Evolutionary conservation across 2,329 filamentous ascomycete species (phyloP).

Genomic region (Alternaria arbusti): DNA sequence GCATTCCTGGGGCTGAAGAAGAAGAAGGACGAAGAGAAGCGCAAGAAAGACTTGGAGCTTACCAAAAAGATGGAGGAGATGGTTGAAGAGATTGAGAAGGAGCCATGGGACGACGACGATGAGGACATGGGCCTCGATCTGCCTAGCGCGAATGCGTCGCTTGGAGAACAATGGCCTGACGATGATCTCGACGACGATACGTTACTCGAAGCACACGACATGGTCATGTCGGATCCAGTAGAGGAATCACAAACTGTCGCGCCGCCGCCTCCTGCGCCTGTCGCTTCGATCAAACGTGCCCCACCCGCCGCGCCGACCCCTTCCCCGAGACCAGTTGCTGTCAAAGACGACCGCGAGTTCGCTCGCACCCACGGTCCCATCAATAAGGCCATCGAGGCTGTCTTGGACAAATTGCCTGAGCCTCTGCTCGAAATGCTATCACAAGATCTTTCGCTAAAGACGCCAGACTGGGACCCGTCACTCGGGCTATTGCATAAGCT

Average conservation of each 20-base stretch:
- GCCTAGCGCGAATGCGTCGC: conserved; percentile 5
- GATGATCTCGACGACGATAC: conserved; percentile 45
- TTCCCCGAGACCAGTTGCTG: background rate
- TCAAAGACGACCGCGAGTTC: conserved; percentile 28
- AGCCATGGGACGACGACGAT: conserved; percentile 43
- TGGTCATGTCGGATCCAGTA: conserved; percentile 33
- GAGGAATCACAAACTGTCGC: conserved; percentile 11
- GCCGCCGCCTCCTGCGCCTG: conserved; percentile 4
- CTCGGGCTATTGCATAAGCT: conserved; percentile 38
- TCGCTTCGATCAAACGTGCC: background rate
- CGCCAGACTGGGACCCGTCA: conserved; percentile 33
- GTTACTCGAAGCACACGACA: conserved; percentile 37
- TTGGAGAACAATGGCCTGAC: conserved; percentile 29
- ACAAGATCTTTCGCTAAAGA: conserved; percentile 30
- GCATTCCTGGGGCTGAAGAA: conserved; percentile 40
- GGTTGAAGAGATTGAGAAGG: conserved; percentile 33
- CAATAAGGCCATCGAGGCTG: conserved; percentile 33
- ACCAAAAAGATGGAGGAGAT: conserved; percentile 29
- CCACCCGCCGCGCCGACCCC: background rate
- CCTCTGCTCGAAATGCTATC: conserved; percentile 43
- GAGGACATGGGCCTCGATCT: conserved; percentile 16
- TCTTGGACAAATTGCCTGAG: conserved; percentile 32
- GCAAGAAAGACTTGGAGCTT: conserved; percentile 25
- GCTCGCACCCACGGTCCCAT: conserved; percentile 40
- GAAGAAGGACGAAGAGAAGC: conserved; percentile 28